Evolutionary conservation across 352 stramenopile genomes (phyloP), one percentile per base, ranked within the genome.

Genomic region (Blastocystis sp.): DNA sequence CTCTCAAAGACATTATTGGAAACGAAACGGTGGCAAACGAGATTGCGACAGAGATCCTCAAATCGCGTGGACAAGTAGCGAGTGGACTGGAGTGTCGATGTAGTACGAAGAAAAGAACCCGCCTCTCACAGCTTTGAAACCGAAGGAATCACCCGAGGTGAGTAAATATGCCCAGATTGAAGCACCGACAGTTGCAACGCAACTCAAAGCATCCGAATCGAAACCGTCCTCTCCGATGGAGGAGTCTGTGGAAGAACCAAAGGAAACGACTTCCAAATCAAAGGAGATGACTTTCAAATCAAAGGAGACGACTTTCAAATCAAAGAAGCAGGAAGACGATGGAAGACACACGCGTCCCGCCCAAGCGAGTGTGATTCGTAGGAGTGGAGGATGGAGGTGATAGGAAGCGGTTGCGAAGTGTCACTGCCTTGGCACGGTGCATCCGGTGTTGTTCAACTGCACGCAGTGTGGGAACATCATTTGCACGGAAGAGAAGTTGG

Each of bases 1-100:
- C 42, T 59, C 46, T 78, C 0, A 78, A 78, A 78, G 67, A 78
- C 7, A 78, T 78, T 78, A 78, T 78, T 51, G 67, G 67, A 42
- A 78, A 78, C 51, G 67, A 78, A 59, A 61, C 67, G 11, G 67
- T 78, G 24, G 67, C 67, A 44, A 78, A 78, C 32, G 29, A 42
- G 16, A 78, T 78, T 46, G 67, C 67, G 27, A 78, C 51, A 11
- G 67, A 78, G 57, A 78, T 78, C 48, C 67, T 78, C 44, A 78
- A 78, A 78, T 78, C 67, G 0, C 11, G 67, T 36, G 67, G 67
- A 32, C 67, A 78, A 61, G 67, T 78, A 11, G 24, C 14, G 9
- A 61, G 11, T 57, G 4, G n/a, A n/a, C 3, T 78, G 4, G 18
- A 16, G 0, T 78, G 7, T 57, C 57, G 8, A 36, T 38, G 21